Conservation (phyloP, 345 rosid genomes). For the Punica granatum region DNA sequence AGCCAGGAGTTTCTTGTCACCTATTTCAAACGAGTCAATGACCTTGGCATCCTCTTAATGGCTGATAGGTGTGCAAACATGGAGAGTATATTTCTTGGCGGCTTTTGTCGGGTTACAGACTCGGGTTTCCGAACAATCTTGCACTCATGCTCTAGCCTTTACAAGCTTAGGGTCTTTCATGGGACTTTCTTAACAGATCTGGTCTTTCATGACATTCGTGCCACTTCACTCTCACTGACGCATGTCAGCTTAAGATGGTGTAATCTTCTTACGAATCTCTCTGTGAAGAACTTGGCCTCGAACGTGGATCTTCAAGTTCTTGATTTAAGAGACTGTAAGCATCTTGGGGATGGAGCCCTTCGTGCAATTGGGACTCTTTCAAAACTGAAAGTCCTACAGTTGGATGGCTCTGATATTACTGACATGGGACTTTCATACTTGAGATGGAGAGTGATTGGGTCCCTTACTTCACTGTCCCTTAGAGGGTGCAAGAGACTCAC, state of each 20-base stretch:
- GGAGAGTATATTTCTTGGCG: slow-evolving; percentile 84
- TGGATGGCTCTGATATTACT: slow-evolving; percentile 62
- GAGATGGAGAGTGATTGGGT: slow-evolving; percentile 37
- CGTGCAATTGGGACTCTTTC: slow-evolving; percentile 49
- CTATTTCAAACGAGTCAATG: slow-evolving; percentile 74
- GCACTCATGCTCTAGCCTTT: slow-evolving; percentile 74
- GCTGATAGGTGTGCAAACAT: slow-evolving; percentile 73
- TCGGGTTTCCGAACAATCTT: slow-evolving; percentile 74
- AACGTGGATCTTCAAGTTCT: slow-evolving; percentile 52
- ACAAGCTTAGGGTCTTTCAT: slow-evolving; percentile 65
- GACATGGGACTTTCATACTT: slow-evolving; percentile 59
- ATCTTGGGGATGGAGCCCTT: slow-evolving; percentile 67
- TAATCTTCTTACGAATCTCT: slow-evolving; percentile 63
- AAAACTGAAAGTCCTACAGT: slow-evolving; percentile 43
- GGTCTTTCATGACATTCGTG: slow-evolving; percentile 81
- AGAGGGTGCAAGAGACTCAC: slow-evolving; percentile 88
- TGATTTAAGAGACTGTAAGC: slow-evolving; percentile 73
- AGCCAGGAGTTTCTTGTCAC: slow-evolving; percentile 68
- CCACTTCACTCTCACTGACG: slow-evolving; percentile 65
- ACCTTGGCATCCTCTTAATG: slow-evolving; percentile 86
- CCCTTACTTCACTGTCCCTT: slow-evolving; percentile 61
- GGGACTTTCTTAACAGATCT: slow-evolving; percentile 76
- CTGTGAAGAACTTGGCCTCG: slow-evolving; percentile 47
- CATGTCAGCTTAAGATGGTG: slow-evolving; percentile 89
- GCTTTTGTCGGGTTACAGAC: slow-evolving; percentile 87